A percentile compares a stretch with the other conserved stretches of the same genome.
Evolutionary conservation across 164 flowering plant genomes (phyloP).

Genomic region (Amborella trichopoda): DNA sequence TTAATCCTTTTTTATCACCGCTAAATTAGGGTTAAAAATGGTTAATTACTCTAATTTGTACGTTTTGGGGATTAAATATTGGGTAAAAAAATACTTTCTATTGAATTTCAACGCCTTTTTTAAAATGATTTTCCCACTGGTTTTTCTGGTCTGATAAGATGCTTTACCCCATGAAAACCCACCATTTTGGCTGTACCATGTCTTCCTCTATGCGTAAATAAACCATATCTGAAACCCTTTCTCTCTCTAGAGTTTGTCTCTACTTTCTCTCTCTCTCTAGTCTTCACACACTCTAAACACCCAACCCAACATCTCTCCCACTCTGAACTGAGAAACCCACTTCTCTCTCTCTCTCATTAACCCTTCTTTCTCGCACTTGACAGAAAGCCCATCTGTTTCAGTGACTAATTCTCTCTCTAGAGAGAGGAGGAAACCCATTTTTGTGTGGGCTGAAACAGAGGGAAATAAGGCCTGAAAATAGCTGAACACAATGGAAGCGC

Average conservation of each 20-base stretch:
- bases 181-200: slow-evolving; percentile 43
- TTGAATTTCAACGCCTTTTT: neutral
- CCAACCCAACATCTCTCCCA: too few relatives aligned
- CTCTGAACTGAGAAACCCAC: too few relatives aligned
- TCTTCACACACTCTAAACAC: too few relatives aligned
- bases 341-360: slow-evolving; percentile 1
- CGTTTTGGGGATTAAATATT: too few relatives aligned
- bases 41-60: neutral
- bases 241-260: too few relatives aligned
- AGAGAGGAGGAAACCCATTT: too few relatives aligned
- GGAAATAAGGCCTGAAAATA: too few relatives aligned
- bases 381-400: too few relatives aligned
- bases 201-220: slow-evolving; percentile 33
- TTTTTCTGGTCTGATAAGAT: slow-evolving; percentile 16
- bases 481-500: slow-evolving; percentile 30
- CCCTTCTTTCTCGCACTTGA: neutral
- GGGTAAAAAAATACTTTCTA: too few relatives aligned
- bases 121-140: neutral
- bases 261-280: slow-evolving; percentile 1
- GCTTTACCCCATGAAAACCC: slow-evolving; percentile 24
- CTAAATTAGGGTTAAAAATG: neutral
- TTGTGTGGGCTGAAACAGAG: too few relatives aligned
- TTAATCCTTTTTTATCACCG: too few relatives aligned
- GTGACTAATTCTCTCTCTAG: too few relatives aligned
- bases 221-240: slow-evolving; percentile 18